Base-by-base conservation (phyloP, 164 flowering plant species). In the Magnolia officinalis region DNA sequence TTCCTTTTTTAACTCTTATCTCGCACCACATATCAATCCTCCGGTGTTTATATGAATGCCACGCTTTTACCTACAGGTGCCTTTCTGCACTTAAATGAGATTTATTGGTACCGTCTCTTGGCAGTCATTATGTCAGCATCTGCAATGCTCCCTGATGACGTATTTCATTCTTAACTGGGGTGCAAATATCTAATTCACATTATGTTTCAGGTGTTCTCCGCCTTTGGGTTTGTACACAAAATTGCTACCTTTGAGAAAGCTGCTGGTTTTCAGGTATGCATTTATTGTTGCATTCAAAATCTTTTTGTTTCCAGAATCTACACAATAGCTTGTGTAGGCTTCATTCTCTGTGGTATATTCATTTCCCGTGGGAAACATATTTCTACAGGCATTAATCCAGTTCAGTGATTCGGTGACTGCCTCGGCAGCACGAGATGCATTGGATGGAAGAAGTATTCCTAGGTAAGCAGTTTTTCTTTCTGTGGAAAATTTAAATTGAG, bases 211-310 rank as follows among this genome's bases (percentile, higher is more conserved):
- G 97, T 94, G 18, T 94, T 94, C 77, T 94, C 98, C 72, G 96
- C 97, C 70, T 94, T 94, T 89, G 98, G 98, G 0, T 91, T 89
- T 80, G 98, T 94, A 75, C 98, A 92, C 80, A 94, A 94, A 84
- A 91, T 94, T 77, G 95, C 98, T 69, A 94, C 98, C 63, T 94
- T 94, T 80, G 98, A 94, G 73, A 94, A 94, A 81, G 91, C 96
- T 79, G 97, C 97, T 68, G 97, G 98, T 59, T 94, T 94, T 82
- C 98, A 94, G 96, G 98, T 91, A 8, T 74, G 80, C 18, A 21
- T 11, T 67, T 52, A 31, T 1, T 59, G 61, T 16, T 55, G 61
- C 18, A 55, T 55, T 55, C 18, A 55, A 16, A 55, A 55, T 55
- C 10, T 24, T 64, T 23, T 37, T 13, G 8, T 24, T 68, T 9